Base-by-base conservation (phyloP, 176 grass and related monocot species). In the Oryza glumipatula region DNA sequence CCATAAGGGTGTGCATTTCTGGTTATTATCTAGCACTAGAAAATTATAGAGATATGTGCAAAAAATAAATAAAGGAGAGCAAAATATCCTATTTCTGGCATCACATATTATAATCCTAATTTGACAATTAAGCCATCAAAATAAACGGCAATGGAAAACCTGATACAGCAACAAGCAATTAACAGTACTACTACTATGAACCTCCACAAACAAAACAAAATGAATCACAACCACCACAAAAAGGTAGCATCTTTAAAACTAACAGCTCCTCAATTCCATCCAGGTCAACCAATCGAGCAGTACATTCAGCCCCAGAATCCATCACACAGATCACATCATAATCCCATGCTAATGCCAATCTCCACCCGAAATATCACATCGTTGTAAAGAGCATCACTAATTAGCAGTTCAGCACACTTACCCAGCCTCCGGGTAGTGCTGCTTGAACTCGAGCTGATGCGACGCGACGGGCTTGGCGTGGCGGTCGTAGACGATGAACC, bases 401-500 rank as follows among this genome's bases (percentile, higher is more conserved):
- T 1, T 11, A 39, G 38, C 2, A 32, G 30, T 32, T 32, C 2
- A 32, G 30, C 39, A 8, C 39, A 63, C 85, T 78, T 68, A 98
- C 96, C 96, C 96, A 0, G 96, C 91, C 61, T 94, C 89, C 28
- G 96, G 96, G 82, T 98, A 98, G 87, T 89, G 88, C 80, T 98
- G 96, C 69, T 82, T 95, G 91, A 98, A 98, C 88, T 98, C 91
- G 56, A 98, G 91, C 84, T 98, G 96, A 83, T 98, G 96, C 6
- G 93, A 98, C 0, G 88, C 91, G 73, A 98, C 77, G 26, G 85
- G 86, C 66, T 83, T 94, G 81, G 96, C 91, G 48, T 87, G 52
- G 76, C 81, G 68, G 82, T 98, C 91, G 87, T 98, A 98, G 87
- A 98, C 75, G 68, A 98, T 98, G 83, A 95, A 98, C 51, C 96